Conservation (phyloP, 768 basidiomycete species). For the Rickenella mellea region DNA sequence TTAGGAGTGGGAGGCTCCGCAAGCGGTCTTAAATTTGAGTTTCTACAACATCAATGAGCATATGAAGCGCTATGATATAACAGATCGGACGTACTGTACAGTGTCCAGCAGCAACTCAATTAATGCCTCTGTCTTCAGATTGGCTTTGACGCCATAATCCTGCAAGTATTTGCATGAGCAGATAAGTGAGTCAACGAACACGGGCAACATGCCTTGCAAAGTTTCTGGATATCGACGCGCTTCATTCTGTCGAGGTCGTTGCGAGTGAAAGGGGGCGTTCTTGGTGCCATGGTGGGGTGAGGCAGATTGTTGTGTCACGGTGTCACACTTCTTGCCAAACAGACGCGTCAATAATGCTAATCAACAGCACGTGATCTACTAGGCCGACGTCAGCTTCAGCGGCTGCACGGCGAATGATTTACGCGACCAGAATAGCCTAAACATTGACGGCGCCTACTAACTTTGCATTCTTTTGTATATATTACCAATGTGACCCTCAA, state of each 20-base stretch:
- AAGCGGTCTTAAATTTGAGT: background rate
- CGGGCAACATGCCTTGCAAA: constrained; percentile 38
- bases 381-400: too few species aligned
- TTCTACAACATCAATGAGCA: constrained; percentile 1
- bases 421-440: too few species aligned
- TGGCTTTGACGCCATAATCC: constrained; percentile 77
- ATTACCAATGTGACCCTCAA: too few species aligned
- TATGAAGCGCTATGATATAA: constrained; percentile 1
- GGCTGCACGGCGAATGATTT: too few species aligned
- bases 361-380: too few species aligned
- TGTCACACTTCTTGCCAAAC: too few species aligned
- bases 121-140: constrained; percentile 71
- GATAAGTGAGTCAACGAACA: constrained; percentile 2
- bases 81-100: constrained; percentile 5
- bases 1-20: background rate
- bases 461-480: too few species aligned
- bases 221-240: constrained; percentile 43
- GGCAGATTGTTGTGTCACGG: too few species aligned
- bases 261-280: constrained; percentile 33
- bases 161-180: constrained; percentile 16
- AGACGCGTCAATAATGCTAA: too few species aligned
- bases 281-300: too few species aligned
- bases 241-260: constrained; percentile 44
- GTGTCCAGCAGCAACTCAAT: constrained; percentile 65
- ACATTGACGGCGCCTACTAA: too few species aligned